A percentile compares a stretch with the other conserved stretches of the same genome.
These are phyloP conservation scores for Crucihimalaya himalaica DNA, from an alignment of 345 rosid species.

Conservation along the genomic window DNA sequence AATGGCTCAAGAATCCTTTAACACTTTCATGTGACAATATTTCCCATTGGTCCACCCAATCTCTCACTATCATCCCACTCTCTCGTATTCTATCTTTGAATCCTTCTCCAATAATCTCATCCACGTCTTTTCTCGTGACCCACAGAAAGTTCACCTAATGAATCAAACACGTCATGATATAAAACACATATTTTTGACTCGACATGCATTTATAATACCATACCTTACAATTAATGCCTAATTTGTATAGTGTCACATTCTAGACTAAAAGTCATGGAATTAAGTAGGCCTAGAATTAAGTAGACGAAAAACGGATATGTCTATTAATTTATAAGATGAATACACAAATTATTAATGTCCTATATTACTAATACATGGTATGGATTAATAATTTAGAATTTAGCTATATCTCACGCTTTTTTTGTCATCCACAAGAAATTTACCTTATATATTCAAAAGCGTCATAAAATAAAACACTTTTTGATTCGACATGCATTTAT, in stretches of 20 bases:
- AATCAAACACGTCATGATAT: background rate
- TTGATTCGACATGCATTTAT: too few species aligned
- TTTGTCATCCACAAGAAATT: too few species aligned
- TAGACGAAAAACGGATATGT: background rate
- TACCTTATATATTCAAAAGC: too few species aligned
- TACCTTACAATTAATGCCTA: background rate
- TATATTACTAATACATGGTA: too few species aligned
- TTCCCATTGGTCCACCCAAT: conserved; percentile 74
- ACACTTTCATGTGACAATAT: conserved; percentile 64
- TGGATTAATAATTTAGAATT: too few species aligned
- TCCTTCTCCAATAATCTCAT: conserved; percentile 44
- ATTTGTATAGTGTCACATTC: background rate
- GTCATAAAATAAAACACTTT: too few species aligned
- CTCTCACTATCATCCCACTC: conserved; percentile 59
- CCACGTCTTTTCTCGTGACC: conserved; percentile 55
- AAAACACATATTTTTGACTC: too few species aligned
- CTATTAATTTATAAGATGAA: too few species aligned
- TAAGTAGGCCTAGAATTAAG: background rate
- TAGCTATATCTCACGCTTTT: too few species aligned
- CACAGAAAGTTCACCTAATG: conserved; percentile 38
- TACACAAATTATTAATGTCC: too few species aligned
- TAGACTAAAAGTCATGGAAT: background rate
- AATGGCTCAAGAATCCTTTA: conserved; percentile 76
- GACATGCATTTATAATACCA: too few species aligned
- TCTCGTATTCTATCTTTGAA: conserved; percentile 52